These are phyloP conservation scores for Fragaria vesca DNA, from an alignment of 306 rosid genomes.

Conservation along the genomic window DNA sequence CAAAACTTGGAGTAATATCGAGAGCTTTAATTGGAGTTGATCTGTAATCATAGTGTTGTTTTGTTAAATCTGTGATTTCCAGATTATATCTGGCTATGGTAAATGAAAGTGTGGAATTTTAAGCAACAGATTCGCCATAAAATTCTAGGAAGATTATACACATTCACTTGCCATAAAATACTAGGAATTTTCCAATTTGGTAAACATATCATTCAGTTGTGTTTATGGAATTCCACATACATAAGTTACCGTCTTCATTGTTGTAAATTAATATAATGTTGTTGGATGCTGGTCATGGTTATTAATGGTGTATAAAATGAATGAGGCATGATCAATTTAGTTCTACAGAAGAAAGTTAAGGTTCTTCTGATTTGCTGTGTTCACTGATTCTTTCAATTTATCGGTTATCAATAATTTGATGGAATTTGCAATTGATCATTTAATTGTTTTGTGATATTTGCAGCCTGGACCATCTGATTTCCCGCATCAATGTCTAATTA, in stretches of 20 bases:
- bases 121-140: neutral
- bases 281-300: neutral
- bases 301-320: neutral
- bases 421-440: constrained; percentile 17
- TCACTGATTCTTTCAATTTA: neutral
- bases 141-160: no score
- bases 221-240: neutral
- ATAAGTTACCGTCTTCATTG: neutral
- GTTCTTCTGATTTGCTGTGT: neutral
- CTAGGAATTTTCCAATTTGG: no score
- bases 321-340: neutral
- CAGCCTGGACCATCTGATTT: constrained; percentile 88
- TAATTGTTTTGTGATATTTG: constrained; percentile 38
- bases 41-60: neutral
- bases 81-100: neutral
- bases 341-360: neutral
- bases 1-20: neutral
- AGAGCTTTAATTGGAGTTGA: neutral
- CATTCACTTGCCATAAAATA: no score
- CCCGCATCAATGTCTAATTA: constrained; percentile 83
- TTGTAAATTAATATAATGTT: neutral
- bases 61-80: neutral
- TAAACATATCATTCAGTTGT: neutral
- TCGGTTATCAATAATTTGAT: neutral
- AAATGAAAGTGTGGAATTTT: neutral